Base-by-base conservation (phyloP, 768 basidiomycete genomes). In the Terana coerulea region DNA sequence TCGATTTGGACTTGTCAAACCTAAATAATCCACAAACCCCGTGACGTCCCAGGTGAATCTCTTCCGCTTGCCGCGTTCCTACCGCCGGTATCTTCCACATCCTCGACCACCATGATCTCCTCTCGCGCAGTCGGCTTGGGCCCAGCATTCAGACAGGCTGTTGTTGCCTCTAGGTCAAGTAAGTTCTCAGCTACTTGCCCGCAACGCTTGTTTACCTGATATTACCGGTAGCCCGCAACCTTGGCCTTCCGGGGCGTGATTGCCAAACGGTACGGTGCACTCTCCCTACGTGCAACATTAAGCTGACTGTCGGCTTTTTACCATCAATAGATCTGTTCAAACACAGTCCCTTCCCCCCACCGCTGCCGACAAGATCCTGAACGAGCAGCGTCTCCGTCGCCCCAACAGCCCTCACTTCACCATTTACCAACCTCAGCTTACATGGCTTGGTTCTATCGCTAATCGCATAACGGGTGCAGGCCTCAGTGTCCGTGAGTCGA, bases 391-490 rank as follows among this genome's bases (percentile, higher is more conserved):
- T 57, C 71, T 91, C 44, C 74, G 75, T 43, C 87, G 97, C n/a
- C 95, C 97, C 15, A 88, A 79, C 55, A 90, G 88, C 62, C 97
- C 97, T 8, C 95, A 98, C 69, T 88, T 93, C 66, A 93, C 93
- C 50, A 98, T 99, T 71, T 99, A 99, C 73, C 87, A 95, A 64
- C 89, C 88, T 1, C 91, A 98, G 71, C 69, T 98, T 41, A 98
- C 95, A 30, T 95, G 91, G 91, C 12, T 90, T 49, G 77, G 71
- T 4, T 97, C 93, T 15, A 92, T 95, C 61, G 82, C 78, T 34
- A 86, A 98, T 72, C 88, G 97, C 67, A 68, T 78, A n/a, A 88
- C 93, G 10, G 97, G 95, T 53, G 78, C 69, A 7, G 90, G 75
- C 9, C 79, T 99, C 43, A 87, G 88, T 54, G 82, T 77, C 44